Evolutionary conservation across 768 basidiomycete genomes (phyloP), one percentile per base, ranked within the genome.

Genomic region (Phlebiopsis flavidoalba): DNA sequence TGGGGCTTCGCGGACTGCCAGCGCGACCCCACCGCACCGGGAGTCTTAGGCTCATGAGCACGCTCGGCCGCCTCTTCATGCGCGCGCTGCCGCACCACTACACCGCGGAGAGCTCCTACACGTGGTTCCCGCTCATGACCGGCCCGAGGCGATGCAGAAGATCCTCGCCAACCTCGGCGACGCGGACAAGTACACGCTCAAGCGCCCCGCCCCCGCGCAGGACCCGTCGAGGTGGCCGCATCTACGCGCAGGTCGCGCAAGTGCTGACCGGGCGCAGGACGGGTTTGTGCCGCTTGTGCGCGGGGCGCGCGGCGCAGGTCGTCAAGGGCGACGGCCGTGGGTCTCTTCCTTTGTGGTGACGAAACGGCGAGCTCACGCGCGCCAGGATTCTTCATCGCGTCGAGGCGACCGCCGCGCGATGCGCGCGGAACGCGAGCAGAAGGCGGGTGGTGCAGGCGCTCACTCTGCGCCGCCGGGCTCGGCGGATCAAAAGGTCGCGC

Each of bases 91-190:
- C 92, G 1, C 73, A 84, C 53, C 75, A 90, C 68, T 93, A 80
- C 73, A 79, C 80, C 0, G 79, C 82, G 60, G 84, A 88, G 70
- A 89, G 87, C 61, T 75, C 83, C 51, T 93, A 90, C 69, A 85
- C 92, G 3, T 92, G 89, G 83, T 93, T 93, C 86, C 89, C 92
- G n/a, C 77, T 93, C 48, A 86, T 93, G 85, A 89, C 87, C 0
- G n/a, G 26, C 26, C 92, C 91, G 3, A 75, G 79, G 0, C 71
- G 84, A 1, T 92, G 93, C 90, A 74, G 82, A 60, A 72, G 67
- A 1, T 70, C 85, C 68, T 74, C 93, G 58, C 77, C 55, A 81
- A 89, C 35, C 67, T 92, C 37, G 80, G 80, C 45, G 73, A 82
- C 22, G 59, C 75, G 17, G 76, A 82, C 26, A 72, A 80, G 50